These are phyloP conservation scores for Amanita thiersii DNA, from an alignment of 768 basidiomycete species.

Conservation along the genomic window DNA sequence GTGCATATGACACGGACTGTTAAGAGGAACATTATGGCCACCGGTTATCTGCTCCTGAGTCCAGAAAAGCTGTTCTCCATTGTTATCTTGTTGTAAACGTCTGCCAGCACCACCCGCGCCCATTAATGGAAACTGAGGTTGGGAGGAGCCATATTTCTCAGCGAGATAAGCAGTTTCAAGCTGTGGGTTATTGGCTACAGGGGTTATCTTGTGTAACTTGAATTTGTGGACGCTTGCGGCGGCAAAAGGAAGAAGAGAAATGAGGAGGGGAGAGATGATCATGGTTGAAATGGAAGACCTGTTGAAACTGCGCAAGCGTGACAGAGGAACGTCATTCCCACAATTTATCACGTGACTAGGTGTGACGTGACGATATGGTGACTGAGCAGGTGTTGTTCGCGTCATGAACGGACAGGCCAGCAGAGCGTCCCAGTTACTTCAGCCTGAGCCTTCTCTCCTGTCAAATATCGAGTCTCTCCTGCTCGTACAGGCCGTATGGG, in stretches of 20 bases:
- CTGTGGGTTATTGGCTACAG: constrained; percentile 48
- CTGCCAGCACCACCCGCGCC: constrained; percentile 73
- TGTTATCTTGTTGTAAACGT: constrained; percentile 25
- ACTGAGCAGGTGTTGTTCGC: constrained; percentile 2
- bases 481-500: constrained; percentile 81
- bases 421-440: constrained; percentile 12
- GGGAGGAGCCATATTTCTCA: constrained; percentile 79
- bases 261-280: constrained; percentile 33
- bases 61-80: constrained; percentile 66
- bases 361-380: constrained; percentile 1
- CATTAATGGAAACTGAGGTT: constrained; percentile 50
- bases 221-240: constrained; percentile 66
- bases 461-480: constrained; percentile 61
- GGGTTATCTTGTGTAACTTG: constrained; percentile 81
- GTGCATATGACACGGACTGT: constrained; percentile 49
- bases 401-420: constrained; percentile 24
- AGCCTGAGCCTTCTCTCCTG: constrained; percentile 15
- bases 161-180: constrained; percentile 80
- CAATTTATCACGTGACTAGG: constrained; percentile 6
- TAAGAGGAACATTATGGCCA: constrained; percentile 84
- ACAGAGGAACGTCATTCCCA: too few species aligned
- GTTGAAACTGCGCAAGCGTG: constrained; percentile 2
- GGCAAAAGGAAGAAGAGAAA: constrained; percentile 42
- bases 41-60: constrained; percentile 69
- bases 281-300: constrained; percentile 22